Conservation (phyloP, 2,329 filamentous ascomycete genomes). For the Aspergillus costaricaensis region DNA sequence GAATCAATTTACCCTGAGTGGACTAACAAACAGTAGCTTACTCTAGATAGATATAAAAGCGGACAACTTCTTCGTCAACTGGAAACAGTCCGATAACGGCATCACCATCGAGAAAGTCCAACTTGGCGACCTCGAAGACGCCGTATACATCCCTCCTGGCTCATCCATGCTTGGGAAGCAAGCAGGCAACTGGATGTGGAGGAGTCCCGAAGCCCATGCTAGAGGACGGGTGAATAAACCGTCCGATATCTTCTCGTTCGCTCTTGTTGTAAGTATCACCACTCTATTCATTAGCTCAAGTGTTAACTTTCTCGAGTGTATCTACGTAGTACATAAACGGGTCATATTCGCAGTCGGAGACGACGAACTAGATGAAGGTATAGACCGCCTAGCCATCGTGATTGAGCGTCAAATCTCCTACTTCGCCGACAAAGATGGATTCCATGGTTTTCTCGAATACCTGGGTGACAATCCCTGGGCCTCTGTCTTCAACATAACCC, state of each 20-base stretch:
- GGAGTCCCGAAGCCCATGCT: constrained; percentile 38
- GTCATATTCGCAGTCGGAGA: constrained; percentile 46
- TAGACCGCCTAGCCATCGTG: constrained; percentile 42
- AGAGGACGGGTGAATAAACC: constrained; percentile 28
- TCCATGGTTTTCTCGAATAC: constrained; percentile 46
- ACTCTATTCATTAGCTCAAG: too few relatives aligned
- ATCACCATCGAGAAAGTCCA: constrained; percentile 5
- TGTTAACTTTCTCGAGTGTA: constrained; percentile 35
- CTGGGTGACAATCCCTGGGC: constrained; percentile 47
- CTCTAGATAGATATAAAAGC: constrained; percentile 6
- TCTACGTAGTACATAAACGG: constrained; percentile 47
- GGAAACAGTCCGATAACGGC: not conserved
- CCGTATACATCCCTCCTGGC: constrained; percentile 10
- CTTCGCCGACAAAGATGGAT: constrained; percentile 48
- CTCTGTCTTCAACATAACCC: constrained; percentile 40
- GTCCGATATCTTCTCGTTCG: constrained; percentile 43
- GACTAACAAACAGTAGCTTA: constrained; percentile 1
- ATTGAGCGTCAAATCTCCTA: constrained; percentile 52
- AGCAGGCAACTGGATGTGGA: constrained; percentile 37
- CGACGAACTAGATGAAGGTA: constrained; percentile 36
- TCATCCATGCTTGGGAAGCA: constrained; percentile 13
- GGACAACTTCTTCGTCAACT: constrained; percentile 11
- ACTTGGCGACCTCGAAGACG: constrained; percentile 12
- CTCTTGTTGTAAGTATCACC: constrained; percentile 28
- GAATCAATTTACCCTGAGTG: not conserved